A percentile compares a stretch with the other conserved stretches of the same genome.
Conservation (phyloP, 768 basidiomycete genomes). For the Serendipita sp. region DNA sequence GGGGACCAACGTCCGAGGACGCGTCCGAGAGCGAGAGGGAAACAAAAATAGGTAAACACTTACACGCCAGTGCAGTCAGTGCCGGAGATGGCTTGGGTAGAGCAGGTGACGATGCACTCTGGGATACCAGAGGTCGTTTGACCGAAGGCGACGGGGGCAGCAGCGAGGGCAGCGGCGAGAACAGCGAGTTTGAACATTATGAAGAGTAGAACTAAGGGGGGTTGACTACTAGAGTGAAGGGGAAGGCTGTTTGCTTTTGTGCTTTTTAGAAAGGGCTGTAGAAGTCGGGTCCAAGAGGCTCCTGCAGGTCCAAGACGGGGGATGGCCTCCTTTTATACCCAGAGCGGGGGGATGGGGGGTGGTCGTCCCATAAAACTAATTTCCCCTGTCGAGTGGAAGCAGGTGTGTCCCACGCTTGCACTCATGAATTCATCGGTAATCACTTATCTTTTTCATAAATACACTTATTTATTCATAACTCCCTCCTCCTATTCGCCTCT, state of each 20-base stretch:
- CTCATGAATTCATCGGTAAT: too few relatives aligned
- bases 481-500: too few relatives aligned
- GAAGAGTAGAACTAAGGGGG: not conserved
- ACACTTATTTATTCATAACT: too few relatives aligned
- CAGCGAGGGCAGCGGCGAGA: conserved; percentile 5
- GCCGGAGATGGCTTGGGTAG: not conserved
- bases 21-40: not conserved
- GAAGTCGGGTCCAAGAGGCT: not conserved
- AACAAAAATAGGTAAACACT: not conserved
- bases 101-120: conserved; percentile 2
- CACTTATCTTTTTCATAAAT: too few relatives aligned
- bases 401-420: too few relatives aligned
- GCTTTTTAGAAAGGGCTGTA: not conserved
- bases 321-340: too few relatives aligned
- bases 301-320: not conserved
- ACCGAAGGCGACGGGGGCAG: conserved; percentile 3
- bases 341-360: too few relatives aligned
- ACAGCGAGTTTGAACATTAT: conserved; percentile 3
- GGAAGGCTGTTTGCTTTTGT: not conserved
- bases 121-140: not conserved
- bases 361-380: too few relatives aligned
- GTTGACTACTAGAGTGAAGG: not conserved
- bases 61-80: conserved; percentile 4
- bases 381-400: too few relatives aligned
- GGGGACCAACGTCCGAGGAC: too few relatives aligned